Base-by-base conservation (phyloP, 768 basidiomycete species). In the Xerocomellus dryophilus region DNA sequence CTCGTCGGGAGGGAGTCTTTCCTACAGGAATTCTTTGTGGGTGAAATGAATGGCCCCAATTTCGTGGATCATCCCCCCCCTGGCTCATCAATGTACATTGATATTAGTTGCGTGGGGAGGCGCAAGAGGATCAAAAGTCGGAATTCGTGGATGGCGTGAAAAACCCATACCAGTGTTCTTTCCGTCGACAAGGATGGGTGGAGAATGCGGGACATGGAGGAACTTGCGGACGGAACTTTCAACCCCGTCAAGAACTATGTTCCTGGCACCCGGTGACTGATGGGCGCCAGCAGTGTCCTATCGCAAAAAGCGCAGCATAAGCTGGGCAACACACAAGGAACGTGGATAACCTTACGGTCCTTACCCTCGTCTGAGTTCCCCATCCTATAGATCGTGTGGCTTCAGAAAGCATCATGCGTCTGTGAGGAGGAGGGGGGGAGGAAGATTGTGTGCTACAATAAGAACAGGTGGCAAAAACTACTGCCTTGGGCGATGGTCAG, bases 401-500 rank as follows among this genome's bases (percentile, higher is more conserved):
- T 58, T 48, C 60, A 50, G 43, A 54, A 41, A 21, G 56, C 47
- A 49, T 49, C 56, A 51, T 34, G 52, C 34, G 38, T 43, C 43
- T 40, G 51, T 29, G 46, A 57, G 43, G 44, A 9, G 39, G 15
- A 18, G 8, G 38, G 40, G 23, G 45, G 43, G 32, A 52, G 54
- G 53, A 57, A n/a, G n/a, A n/a, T n/a, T n/a, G n/a, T n/a, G n/a
- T n/a, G n/a, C 53, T 51, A 25, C 23, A 25, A 59, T 63, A 61
- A 51, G 45, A 58, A 51, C 38, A 54, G 51, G 23, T 25, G 23
- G 41, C 50, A 36, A 44, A 51, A 31, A 48, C 29, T 58, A 14
- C 36, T 8, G 52, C 55, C 51, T 50, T 46, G 54, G 57, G 56
- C 51, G 54, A 59, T 53, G 50, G 25, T n/a, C 50, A 55, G 59